phyloP scores from a whole-genome alignment of 768 basidiomycete species.

The Royoungia palumana region DNA sequence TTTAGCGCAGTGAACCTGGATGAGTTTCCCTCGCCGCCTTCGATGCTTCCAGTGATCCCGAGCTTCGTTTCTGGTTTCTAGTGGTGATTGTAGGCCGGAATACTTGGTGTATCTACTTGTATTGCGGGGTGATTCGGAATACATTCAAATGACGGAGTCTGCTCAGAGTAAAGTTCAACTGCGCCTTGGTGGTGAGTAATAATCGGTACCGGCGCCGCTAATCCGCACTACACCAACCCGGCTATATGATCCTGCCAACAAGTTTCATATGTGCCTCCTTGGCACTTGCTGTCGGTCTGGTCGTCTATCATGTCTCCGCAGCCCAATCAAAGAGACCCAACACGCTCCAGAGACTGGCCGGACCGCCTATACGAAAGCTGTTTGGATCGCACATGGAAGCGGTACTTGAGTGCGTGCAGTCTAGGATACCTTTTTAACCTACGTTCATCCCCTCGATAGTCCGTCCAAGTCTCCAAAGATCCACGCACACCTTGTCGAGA shows the following conservation, averaged over 20 bases:
- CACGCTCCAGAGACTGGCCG: conserved; percentile 54
- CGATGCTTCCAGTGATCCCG: conserved; percentile 29
- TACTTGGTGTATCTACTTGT: too few species aligned
- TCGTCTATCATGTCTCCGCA: conserved; percentile 28
- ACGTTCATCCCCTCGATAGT: conserved; percentile 31
- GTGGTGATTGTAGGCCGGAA: background rate
- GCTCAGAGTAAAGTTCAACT: too few species aligned
- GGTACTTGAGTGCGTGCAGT: conserved; percentile 53
- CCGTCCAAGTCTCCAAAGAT: conserved; percentile 50
- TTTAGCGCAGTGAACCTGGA: conserved; percentile 42
- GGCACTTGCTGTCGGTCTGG: conserved; percentile 15
- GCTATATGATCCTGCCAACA: background rate
- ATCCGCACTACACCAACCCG: too few species aligned
- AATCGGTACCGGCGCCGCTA: too few species aligned
- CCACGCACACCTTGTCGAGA: conserved; percentile 50
- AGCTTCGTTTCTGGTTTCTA: conserved; percentile 29
- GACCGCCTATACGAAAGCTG: conserved; percentile 51
- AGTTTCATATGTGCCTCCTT: conserved; percentile 6
- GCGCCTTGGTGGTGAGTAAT: too few species aligned
- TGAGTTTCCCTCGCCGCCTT: conserved; percentile 47
- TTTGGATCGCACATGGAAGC: conserved; percentile 53
- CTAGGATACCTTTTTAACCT: background rate
- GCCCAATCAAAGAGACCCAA: conserved; percentile 25
- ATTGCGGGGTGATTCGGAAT: too few species aligned
- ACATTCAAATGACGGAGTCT: too few species aligned